Percentiles rank a stretch among this genome's conserved stretches.
phyloP scores from a whole-genome alignment of 257 asterid species.

The Scutellaria galericulata region DNA sequence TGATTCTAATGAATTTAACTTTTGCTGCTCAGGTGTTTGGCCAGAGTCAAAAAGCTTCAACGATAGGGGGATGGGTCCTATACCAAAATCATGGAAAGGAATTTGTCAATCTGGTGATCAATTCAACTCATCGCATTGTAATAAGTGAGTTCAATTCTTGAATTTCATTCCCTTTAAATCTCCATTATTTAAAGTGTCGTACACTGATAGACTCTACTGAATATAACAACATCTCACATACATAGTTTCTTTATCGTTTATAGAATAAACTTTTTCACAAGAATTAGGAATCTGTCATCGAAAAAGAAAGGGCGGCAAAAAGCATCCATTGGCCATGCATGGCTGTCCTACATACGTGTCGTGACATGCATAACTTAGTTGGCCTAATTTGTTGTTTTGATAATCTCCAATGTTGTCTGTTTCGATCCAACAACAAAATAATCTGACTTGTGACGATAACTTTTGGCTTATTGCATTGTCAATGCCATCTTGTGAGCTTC shows the following conservation, averaged over 20 bases:
- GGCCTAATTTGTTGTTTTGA: constrained; percentile 43
- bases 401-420: constrained; percentile 41
- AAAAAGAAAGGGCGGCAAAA: neutral
- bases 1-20: neutral
- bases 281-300: too few species aligned
- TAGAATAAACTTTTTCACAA: too few species aligned
- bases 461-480: constrained; percentile 36
- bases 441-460: constrained; percentile 28
- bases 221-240: too few species aligned
- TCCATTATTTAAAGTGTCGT: neutral
- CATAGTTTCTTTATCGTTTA: too few species aligned
- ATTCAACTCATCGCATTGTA: constrained; percentile 76
- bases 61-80: constrained; percentile 67
- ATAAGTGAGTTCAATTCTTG: constrained; percentile 52
- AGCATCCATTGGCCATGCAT: constrained; percentile 32
- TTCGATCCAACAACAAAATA: constrained; percentile 40
- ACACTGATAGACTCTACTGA: too few species aligned
- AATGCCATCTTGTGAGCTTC: constrained; percentile 59
- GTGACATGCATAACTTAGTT: constrained; percentile 42
- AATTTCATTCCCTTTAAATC: neutral
- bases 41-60: constrained; percentile 84
- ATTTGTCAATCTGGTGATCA: constrained; percentile 74
- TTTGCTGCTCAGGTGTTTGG: constrained; percentile 69
- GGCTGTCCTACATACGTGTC: constrained; percentile 42
- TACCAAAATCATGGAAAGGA: constrained; percentile 87